These are phyloP conservation scores for Camellia granthamiana DNA, from an alignment of 148 eudicot species.

Conservation along the genomic window DNA sequence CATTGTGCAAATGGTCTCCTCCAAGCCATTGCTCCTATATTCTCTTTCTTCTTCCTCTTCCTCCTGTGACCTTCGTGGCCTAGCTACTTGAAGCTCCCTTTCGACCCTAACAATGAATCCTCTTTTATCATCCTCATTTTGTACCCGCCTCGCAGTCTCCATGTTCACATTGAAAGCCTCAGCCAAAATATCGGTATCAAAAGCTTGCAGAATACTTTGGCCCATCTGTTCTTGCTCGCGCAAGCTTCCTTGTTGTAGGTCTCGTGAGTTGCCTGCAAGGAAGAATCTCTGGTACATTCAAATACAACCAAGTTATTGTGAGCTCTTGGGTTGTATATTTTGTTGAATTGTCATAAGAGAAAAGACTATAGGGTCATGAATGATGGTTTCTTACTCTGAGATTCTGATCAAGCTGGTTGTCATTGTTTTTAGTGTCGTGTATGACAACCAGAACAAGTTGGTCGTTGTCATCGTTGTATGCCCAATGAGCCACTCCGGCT, in stretches of 20 bases:
- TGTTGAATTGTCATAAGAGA: too few species aligned
- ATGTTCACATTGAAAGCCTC: slow-evolving; percentile 17
- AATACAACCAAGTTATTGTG: too few species aligned
- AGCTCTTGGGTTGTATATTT: too few species aligned
- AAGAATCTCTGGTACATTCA: slow-evolving; percentile 27
- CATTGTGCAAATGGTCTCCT: too few species aligned
- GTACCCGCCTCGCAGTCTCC: slow-evolving; percentile 9
- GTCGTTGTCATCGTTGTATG: slow-evolving; percentile 25
- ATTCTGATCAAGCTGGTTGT: slow-evolving; percentile 28
- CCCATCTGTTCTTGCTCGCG: not conserved
- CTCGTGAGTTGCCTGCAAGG: slow-evolving; percentile 31
- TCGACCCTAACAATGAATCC: slow-evolving; percentile 31
- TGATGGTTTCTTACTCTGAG: slow-evolving; percentile 18
- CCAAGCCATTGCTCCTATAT: too few species aligned
- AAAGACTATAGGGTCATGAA: not conserved
- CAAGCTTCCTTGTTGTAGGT: not conserved
- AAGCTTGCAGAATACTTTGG: slow-evolving; percentile 24
- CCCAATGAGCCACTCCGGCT: slow-evolving; percentile 21
- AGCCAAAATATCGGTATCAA: slow-evolving; percentile 19
- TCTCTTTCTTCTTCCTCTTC: not conserved
- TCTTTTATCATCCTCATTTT: slow-evolving; percentile 9
- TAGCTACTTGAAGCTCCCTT: slow-evolving; percentile 9
- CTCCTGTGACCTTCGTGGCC: slow-evolving; percentile 1
- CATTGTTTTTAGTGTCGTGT: slow-evolving; percentile 14
- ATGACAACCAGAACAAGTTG: slow-evolving; percentile 17